Conservation (phyloP, 768 basidiomycete species). For the Sistotremastrum suecicum region DNA sequence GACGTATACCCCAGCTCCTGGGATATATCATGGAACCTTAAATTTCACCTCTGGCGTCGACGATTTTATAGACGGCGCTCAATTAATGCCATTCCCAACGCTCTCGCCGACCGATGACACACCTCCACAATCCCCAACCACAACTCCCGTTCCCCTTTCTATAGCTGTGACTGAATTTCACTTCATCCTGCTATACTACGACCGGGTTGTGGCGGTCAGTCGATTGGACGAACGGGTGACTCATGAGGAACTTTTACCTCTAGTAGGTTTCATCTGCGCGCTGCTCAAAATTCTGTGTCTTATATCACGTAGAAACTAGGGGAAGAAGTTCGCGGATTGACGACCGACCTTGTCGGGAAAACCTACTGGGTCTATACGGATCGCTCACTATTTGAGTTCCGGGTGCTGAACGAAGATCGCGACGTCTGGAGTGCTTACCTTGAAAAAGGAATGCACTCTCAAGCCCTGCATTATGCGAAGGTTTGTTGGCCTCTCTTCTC, state of each 20-base stretch:
- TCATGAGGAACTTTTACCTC: conserved; percentile 70
- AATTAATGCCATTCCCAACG: conserved; percentile 66
- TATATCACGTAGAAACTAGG: conserved; percentile 45
- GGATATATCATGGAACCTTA: conserved; percentile 75
- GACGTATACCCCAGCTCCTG: conserved; percentile 40
- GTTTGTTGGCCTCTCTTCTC: conserved; percentile 24
- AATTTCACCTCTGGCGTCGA: conserved; percentile 57
- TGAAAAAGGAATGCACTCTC: conserved; percentile 60
- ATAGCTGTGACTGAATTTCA: conserved; percentile 87
- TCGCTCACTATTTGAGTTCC: conserved; percentile 77
- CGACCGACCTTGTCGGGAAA: conserved; percentile 72
- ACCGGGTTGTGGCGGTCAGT: conserved; percentile 66
- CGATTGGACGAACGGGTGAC: conserved; percentile 66
- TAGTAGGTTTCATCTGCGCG: conserved; percentile 34
- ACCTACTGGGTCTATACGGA: conserved; percentile 95
- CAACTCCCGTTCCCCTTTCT: conserved; percentile 45
- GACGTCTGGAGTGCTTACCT: conserved; percentile 92
- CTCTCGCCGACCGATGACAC: conserved; percentile 14
- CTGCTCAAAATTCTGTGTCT: not conserved
- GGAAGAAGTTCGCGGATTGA: conserved; percentile 60
- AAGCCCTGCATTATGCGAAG: conserved; percentile 70
- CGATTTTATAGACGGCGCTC: conserved; percentile 62
- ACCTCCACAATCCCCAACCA: conserved; percentile 5
- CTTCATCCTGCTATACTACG: conserved; percentile 71
- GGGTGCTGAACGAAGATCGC: conserved; percentile 75